These are phyloP conservation scores for Malassezia equina DNA, from an alignment of 1,284 basidiomycete genomes.

Conservation along the genomic window DNA sequence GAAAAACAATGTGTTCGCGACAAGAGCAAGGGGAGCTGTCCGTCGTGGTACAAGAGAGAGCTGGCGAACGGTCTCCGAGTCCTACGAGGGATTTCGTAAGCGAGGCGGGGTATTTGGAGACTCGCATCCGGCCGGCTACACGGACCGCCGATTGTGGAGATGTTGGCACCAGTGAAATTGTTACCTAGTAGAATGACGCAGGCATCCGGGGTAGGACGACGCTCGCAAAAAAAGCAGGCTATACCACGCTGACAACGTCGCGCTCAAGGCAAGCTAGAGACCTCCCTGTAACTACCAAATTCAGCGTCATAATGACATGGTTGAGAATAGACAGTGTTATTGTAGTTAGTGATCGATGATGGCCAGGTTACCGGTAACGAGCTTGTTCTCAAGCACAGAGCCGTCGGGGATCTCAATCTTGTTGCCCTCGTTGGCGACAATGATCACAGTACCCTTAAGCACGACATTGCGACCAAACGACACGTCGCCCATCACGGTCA, in stretches of 20 bases:
- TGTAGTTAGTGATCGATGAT: constrained; percentile 47
- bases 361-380: constrained; percentile 48
- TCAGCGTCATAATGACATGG: neutral
- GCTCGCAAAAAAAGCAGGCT: neutral
- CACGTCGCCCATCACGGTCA: constrained; percentile 92
- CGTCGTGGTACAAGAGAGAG: neutral
- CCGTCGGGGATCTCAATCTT: constrained; percentile 92
- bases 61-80: neutral
- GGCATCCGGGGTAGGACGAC: no score
- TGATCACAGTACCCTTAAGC: constrained; percentile 50
- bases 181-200: neutral
- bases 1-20: neutral
- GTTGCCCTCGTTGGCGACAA: constrained; percentile 84
- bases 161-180: neutral
- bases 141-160: neutral
- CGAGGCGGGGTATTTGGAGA: neutral
- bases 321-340: neutral
- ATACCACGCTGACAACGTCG: neutral
- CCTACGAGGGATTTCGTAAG: neutral
- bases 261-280: neutral
- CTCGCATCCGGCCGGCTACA: neutral
- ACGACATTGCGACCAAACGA: constrained; percentile 89
- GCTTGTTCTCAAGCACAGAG: constrained; percentile 78
- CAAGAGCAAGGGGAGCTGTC: neutral
- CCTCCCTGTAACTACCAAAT: neutral